Evolutionary conservation across 139 green algal genomes (phyloP).

Genomic region (Coelastrella sp.): DNA sequence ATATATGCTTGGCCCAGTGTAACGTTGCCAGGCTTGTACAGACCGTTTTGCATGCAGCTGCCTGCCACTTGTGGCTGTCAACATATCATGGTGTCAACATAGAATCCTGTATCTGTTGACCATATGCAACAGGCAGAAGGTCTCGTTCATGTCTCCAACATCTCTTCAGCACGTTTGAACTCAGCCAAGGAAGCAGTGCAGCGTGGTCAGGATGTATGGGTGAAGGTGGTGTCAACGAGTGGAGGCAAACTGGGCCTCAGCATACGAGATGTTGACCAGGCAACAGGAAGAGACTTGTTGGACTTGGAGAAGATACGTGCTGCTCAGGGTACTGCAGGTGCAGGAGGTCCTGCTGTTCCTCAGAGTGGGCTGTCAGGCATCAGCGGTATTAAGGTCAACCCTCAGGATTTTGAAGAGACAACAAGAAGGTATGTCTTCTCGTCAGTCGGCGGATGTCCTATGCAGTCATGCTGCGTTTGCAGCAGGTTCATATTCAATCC

Average conservation of each 20-base stretch:
- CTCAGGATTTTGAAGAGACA: conserved; percentile 61
- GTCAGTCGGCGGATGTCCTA: neutral
- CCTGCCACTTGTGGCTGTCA: too few species aligned
- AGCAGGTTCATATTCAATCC: too few species aligned
- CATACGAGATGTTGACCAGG: conserved; percentile 97
- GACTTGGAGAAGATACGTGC: conserved; percentile 25
- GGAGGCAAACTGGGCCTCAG: conserved; percentile 81
- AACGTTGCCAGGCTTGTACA: too few species aligned
- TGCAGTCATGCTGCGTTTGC: too few species aligned
- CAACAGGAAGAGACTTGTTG: conserved; percentile 39
- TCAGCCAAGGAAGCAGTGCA: conserved; percentile 84
- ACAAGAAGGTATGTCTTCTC: conserved; percentile 18
- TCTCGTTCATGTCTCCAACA: conserved; percentile 93
- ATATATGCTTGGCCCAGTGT: too few species aligned
- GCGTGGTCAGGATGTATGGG: conserved; percentile 84
- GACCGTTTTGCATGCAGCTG: too few species aligned
- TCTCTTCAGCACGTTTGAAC: conserved; percentile 74
- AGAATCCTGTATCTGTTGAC: neutral
- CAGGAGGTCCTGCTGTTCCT: conserved; percentile 4
- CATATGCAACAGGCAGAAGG: conserved; percentile 77
- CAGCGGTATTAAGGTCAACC: conserved; percentile 82
- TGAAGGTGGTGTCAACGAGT: conserved; percentile 81
- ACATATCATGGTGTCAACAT: neutral
- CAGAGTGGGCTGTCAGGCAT: conserved; percentile 77
- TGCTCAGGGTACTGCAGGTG: conserved; percentile 20